These are phyloP conservation scores for Dipodascopsis uninucleata DNA, from an alignment of 805 yeast genomes.

Conservation along the genomic window DNA sequence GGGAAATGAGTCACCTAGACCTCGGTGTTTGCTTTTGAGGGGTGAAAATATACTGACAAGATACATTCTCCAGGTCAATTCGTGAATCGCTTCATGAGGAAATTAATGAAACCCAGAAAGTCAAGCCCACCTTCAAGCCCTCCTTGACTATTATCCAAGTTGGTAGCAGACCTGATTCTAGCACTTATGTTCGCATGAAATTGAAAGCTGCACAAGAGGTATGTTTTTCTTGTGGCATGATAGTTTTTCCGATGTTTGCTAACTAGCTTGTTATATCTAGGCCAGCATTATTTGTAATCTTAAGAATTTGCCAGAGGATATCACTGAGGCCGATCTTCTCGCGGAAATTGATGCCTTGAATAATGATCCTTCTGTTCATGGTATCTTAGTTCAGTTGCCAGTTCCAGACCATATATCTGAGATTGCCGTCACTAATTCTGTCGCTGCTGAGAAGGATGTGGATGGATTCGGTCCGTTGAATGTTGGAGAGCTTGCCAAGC, in stretches of 20 bases:
- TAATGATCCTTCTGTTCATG: constrained; percentile 73
- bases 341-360: constrained; percentile 61
- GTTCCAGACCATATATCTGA: constrained; percentile 79
- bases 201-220: constrained; percentile 76
- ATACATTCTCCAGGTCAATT: constrained; percentile 35
- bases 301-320: constrained; percentile 59
- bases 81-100: constrained; percentile 52
- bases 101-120: constrained; percentile 44
- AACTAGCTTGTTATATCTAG: constrained; percentile 2
- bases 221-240: background rate
- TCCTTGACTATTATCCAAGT: constrained; percentile 81
- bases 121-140: constrained; percentile 60
- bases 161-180: constrained; percentile 84
- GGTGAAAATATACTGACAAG: background rate
- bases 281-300: constrained; percentile 71
- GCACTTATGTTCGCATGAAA: constrained; percentile 88
- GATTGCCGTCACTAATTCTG: constrained; percentile 72
- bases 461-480: constrained; percentile 91
- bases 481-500: constrained; percentile 84
- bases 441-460: constrained; percentile 80
- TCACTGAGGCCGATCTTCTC: constrained; percentile 56
- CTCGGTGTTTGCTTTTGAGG: background rate
- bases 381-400: constrained; percentile 86
- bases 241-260: background rate
- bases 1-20: no score